These are phyloP conservation scores for Starmerella scarabaei DNA, from an alignment of 805 yeast genomes.

Conservation along the genomic window DNA sequence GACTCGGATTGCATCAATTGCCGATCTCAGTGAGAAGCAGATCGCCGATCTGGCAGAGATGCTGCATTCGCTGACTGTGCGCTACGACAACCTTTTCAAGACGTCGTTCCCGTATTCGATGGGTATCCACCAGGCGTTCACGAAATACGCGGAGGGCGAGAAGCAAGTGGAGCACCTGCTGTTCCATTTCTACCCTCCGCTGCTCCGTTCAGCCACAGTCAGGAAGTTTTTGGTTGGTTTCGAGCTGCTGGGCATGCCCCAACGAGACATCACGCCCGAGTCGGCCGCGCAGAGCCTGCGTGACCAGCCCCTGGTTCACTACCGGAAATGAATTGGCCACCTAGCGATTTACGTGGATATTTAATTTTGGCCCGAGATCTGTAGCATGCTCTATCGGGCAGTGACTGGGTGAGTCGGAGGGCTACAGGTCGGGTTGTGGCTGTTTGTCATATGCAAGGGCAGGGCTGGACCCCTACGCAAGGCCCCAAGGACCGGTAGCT, in stretches of 20 bases:
- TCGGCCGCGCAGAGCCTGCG: conserved; percentile 47
- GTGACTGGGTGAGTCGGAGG: too few relatives aligned
- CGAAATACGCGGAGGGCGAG: conserved; percentile 34
- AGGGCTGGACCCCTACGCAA: neutral
- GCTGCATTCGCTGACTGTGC: conserved; percentile 41
- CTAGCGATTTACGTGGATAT: too few relatives aligned
- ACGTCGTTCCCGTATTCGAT: conserved; percentile 67
- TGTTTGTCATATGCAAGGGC: neutral
- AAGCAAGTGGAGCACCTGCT: conserved; percentile 41
- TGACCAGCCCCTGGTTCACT: conserved; percentile 17
- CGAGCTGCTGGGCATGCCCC: conserved; percentile 46
- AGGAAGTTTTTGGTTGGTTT: conserved; percentile 66
- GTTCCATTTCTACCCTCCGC: conserved; percentile 69
- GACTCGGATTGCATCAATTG: conserved; percentile 38
- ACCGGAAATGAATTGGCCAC: too few relatives aligned
- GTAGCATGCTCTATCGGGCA: too few relatives aligned
- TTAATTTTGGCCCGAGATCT: too few relatives aligned
- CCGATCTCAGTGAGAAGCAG: conserved; percentile 31
- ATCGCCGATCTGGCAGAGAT: conserved; percentile 44
- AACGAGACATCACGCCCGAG: conserved; percentile 55
- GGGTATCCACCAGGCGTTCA: conserved; percentile 71
- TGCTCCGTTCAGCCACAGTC: conserved; percentile 60
- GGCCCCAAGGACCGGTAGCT: neutral
- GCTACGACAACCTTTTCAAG: conserved; percentile 57
- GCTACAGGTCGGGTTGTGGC: too few relatives aligned